Percentiles rank a stretch among this genome's conserved stretches.
Evolutionary conservation across 768 basidiomycete species (phyloP).

Genomic region (Gelatoporia subvermispora): DNA sequence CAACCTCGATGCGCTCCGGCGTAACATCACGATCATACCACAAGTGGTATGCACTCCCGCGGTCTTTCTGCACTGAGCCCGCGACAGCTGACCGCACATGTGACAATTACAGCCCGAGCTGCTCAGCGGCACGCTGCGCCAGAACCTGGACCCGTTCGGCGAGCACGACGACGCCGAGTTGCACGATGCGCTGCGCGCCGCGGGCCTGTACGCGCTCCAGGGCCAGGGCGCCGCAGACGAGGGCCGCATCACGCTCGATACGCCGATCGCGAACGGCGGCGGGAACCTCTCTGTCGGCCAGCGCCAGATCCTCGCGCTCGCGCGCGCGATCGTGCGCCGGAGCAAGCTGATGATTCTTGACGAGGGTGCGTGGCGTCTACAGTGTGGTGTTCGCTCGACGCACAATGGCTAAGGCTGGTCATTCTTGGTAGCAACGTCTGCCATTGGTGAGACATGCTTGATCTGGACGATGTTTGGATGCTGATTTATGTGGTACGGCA

Average conservation of each 20-base stretch:
- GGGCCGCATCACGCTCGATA: constrained; percentile 39
- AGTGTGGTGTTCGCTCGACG: background rate
- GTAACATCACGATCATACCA: constrained; percentile 55
- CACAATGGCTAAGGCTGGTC: background rate
- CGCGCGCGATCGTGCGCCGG: constrained; percentile 52
- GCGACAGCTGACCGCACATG: constrained; percentile 6
- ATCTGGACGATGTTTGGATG: background rate
- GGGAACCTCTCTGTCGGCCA: constrained; percentile 54
- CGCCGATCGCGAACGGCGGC: constrained; percentile 38
- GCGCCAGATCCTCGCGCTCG: constrained; percentile 54
- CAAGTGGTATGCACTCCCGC: constrained; percentile 37
- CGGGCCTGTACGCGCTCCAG: constrained; percentile 41
- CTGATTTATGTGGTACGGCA: constrained; percentile 6
- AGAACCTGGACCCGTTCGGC: constrained; percentile 58
- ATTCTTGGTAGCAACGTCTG: constrained; percentile 34
- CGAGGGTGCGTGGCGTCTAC: constrained; percentile 35
- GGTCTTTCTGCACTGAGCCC: background rate
- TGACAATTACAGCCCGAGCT: constrained; percentile 37
- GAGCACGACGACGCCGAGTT: constrained; percentile 49
- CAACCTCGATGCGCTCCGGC: constrained; percentile 50
- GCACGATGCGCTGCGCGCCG: constrained; percentile 43
- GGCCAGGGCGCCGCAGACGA: constrained; percentile 31
- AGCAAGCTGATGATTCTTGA: constrained; percentile 57
- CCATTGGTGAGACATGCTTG: constrained; percentile 29
- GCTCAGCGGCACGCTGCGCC: constrained; percentile 49